Evolutionary conservation across 23 red algal species (phyloP).

Genomic region (Cyanidioschyzon merolae): DNA sequence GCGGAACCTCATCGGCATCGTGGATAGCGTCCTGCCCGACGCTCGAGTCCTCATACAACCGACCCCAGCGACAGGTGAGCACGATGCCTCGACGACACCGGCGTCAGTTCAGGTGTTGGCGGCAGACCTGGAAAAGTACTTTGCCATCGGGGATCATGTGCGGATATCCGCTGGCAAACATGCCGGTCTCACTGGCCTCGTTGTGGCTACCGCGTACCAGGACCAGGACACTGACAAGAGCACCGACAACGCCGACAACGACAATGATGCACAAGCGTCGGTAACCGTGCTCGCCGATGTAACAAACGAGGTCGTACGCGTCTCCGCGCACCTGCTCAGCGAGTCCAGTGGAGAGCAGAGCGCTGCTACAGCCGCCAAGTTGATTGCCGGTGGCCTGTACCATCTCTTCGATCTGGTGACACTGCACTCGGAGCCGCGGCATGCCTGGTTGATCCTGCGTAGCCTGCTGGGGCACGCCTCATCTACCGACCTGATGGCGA

Average conservation of each 20-base stretch:
- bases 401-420: slow-evolving; percentile 84
- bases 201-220: slow-evolving; percentile 52
- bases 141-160: slow-evolving; percentile 65
- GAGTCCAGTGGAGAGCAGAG: slow-evolving; percentile 11
- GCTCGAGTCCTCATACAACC: not conserved
- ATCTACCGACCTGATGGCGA: not conserved
- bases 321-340: slow-evolving; percentile 22
- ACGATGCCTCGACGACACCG: too few species aligned
- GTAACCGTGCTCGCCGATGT: slow-evolving; percentile 71
- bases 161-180: slow-evolving; percentile 47
- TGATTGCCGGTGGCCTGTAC: slow-evolving; percentile 19
- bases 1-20: slow-evolving; percentile 22
- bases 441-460: slow-evolving; percentile 31
- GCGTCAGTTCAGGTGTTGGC: slow-evolving; percentile 10
- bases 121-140: slow-evolving; percentile 64
- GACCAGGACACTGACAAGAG: slow-evolving; percentile 39
- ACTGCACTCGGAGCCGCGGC: slow-evolving; percentile 41
- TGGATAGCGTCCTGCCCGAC: slow-evolving; percentile 15
- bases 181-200: slow-evolving; percentile 61
- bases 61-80: not conserved
- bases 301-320: slow-evolving; percentile 55
- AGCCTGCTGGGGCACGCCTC: not conserved
- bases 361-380: not conserved
- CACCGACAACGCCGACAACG: too few species aligned
- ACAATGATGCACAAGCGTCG: not conserved